These are phyloP conservation scores for Noccaea caerulescens DNA, from an alignment of 345 rosid genomes.

Conservation along the genomic window DNA sequence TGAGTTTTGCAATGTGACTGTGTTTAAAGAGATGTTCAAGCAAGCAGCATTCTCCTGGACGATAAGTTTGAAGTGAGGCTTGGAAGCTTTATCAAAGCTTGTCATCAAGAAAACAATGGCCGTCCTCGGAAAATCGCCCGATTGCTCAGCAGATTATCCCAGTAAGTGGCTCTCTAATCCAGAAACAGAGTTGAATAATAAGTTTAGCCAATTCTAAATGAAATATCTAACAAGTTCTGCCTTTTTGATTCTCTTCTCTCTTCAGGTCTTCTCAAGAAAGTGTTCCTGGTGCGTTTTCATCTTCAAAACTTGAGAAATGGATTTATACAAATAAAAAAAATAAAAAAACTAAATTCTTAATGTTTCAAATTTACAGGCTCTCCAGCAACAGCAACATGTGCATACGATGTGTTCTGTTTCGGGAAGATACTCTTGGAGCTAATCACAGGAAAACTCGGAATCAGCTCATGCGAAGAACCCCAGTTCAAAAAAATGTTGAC, in stretches of 20 bases:
- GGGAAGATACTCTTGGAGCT: constrained; percentile 89
- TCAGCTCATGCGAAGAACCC: constrained; percentile 64
- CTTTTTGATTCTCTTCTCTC: not conserved
- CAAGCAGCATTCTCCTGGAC: constrained; percentile 92
- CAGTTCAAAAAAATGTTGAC: constrained; percentile 63
- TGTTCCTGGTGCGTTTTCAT: constrained; percentile 32
- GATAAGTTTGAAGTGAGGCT: constrained; percentile 95
- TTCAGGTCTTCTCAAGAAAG: constrained; percentile 41
- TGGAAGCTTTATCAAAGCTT: constrained; percentile 80
- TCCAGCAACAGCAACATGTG: constrained; percentile 51
- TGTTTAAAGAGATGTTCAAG: constrained; percentile 77
- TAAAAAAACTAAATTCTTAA: not conserved
- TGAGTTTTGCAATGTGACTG: not conserved
- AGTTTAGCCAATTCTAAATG: not conserved
- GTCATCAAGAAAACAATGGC: constrained; percentile 67
- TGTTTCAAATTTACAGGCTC: constrained; percentile 48
- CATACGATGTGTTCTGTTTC: constrained; percentile 87
- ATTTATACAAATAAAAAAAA: not conserved
- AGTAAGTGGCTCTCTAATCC: constrained; percentile 56
- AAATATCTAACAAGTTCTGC: constrained; percentile 18
- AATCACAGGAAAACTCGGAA: constrained; percentile 89
- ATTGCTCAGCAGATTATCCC: constrained; percentile 62
- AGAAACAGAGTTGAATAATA: not conserved
- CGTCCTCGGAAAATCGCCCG: constrained; percentile 68
- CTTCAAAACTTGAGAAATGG: not conserved